A percentile compares a stretch with the other conserved stretches of the same genome.
phyloP scores from a whole-genome alignment of 306 rosid species.

The Trichosanthes truncata region DNA sequence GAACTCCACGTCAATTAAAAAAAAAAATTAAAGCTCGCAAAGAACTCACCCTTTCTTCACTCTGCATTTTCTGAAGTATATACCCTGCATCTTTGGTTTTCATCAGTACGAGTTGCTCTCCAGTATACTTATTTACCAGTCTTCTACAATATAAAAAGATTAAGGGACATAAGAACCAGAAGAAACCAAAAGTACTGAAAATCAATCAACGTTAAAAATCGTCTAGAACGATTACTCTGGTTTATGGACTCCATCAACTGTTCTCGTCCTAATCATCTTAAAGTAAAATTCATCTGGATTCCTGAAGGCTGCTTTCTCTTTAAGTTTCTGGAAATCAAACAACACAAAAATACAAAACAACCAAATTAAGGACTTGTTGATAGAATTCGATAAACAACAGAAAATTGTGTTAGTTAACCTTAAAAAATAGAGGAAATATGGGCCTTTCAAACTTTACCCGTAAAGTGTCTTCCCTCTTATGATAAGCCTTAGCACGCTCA shows the following conservation, averaged over 20 bases:
- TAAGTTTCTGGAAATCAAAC: constrained; percentile 45
- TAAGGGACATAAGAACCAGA: constrained; percentile 1
- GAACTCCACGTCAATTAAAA: neutral
- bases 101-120: constrained; percentile 68
- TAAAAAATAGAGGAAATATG: neutral
- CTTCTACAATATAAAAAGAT: constrained; percentile 23
- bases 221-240: constrained; percentile 21
- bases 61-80: constrained; percentile 61
- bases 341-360: constrained; percentile 1
- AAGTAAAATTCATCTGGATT: constrained; percentile 80
- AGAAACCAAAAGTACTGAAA: neutral
- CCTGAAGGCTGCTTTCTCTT: constrained; percentile 57
- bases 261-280: constrained; percentile 52
- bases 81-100: constrained; percentile 79
- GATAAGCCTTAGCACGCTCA: constrained; percentile 60
- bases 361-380: neutral
- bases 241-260: constrained; percentile 60
- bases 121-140: constrained; percentile 55
- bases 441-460: constrained; percentile 25
- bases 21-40: neutral
- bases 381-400: neutral
- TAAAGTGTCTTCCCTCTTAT: constrained; percentile 53
- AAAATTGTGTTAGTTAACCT: neutral
- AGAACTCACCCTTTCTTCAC: constrained; percentile 55
- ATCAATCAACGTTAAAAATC: neutral